phyloP scores from a whole-genome alignment of 2,329 filamentous ascomycete genomes.

The Fusarium buharicum region DNA sequence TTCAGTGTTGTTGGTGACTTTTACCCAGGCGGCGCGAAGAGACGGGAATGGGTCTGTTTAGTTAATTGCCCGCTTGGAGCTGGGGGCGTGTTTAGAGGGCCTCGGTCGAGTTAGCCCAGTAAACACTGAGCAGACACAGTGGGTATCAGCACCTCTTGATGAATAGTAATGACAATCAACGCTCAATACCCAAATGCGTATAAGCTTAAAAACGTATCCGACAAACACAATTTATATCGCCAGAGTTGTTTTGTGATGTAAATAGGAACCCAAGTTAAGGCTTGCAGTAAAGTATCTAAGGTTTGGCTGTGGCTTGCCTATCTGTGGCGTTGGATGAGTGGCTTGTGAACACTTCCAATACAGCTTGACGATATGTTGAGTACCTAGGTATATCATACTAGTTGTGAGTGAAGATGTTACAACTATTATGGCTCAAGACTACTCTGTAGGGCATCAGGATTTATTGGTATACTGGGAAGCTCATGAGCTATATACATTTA shows the following conservation, averaged over 20 bases:
- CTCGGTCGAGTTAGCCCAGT: conserved; percentile 13
- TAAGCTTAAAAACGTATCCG: background rate
- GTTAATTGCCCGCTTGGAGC: conserved; percentile 23
- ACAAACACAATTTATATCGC: no score
- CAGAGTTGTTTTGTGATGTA: no score
- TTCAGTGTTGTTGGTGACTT: conserved; percentile 39
- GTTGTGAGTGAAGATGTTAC: no score
- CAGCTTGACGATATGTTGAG: no score
- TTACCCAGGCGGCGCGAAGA: conserved; percentile 27
- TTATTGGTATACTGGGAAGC: no score
- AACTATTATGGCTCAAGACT: no score
- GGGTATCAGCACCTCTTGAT: background rate
- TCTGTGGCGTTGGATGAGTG: conserved; percentile 1
- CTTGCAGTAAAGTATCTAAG: background rate
- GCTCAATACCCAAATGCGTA: background rate
- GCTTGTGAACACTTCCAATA: background rate
- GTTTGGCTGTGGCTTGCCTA: background rate
- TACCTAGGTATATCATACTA: no score
- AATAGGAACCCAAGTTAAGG: no score
- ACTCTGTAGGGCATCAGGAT: no score
- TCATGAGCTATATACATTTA: no score
- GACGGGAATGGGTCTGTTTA: background rate
- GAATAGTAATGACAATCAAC: background rate
- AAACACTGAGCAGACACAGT: conserved; percentile 2
- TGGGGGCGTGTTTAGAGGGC: conserved; percentile 34